Conservation (phyloP, 768 basidiomycete species). For the Kwoniella dejecticola region DNA sequence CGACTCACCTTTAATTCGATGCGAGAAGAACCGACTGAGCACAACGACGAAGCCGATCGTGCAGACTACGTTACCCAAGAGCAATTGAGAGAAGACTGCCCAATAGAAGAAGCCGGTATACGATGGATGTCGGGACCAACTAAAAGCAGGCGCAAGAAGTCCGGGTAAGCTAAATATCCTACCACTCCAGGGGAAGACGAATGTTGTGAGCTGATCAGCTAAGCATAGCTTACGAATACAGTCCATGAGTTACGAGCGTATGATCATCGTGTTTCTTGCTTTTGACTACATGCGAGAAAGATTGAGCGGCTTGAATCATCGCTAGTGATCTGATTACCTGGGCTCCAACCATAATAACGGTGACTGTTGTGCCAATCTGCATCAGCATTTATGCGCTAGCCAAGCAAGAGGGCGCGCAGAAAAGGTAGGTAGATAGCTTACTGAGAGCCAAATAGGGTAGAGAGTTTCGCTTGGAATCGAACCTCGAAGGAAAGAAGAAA, state of each 20-base stretch:
- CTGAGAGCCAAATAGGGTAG: constrained; percentile 4
- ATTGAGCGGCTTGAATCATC: constrained; percentile 94
- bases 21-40: constrained; percentile 84
- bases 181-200: no score
- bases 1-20: constrained; percentile 72
- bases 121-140: constrained; percentile 90
- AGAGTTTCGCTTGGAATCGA: constrained; percentile 22
- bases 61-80: constrained; percentile 80
- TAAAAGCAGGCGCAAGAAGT: constrained; percentile 55
- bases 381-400: neutral
- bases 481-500: constrained; percentile 69
- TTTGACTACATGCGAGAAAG: constrained; percentile 88
- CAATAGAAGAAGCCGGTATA: constrained; percentile 98
- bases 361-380: constrained; percentile 60
- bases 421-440: constrained; percentile 3
- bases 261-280: constrained; percentile 73
- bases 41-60: constrained; percentile 68
- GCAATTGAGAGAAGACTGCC: constrained; percentile 90
- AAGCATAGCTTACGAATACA: constrained; percentile 71
- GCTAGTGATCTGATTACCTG: constrained; percentile 81
- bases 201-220: no score
- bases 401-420: neutral
- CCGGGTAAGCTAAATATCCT: no score
- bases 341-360: constrained; percentile 66
- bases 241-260: constrained; percentile 78